phyloP scores from a whole-genome alignment of 306 rosid genomes.

The Oxytropis ochrocephala region DNA sequence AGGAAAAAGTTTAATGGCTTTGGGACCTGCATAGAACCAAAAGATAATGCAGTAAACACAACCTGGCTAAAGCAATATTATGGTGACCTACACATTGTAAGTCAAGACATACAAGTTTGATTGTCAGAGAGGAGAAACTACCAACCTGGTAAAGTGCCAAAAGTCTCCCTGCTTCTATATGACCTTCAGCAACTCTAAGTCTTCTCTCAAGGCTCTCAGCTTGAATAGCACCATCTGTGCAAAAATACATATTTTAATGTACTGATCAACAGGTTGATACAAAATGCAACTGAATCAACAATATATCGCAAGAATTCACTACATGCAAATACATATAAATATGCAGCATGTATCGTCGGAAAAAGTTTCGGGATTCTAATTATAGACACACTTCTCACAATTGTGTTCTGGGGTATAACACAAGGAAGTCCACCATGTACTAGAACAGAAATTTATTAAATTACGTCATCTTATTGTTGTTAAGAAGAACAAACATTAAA shows the following conservation, averaged over 20 bases:
- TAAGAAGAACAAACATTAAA: conserved; percentile 19
- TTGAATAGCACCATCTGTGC: conserved; percentile 43
- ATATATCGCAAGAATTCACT: conserved; percentile 9
- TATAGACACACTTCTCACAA: not conserved
- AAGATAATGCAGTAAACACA: conserved; percentile 10
- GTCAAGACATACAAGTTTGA: not conserved
- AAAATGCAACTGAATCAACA: conserved; percentile 13
- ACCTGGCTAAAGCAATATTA: conserved; percentile 15
- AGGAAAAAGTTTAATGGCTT: conserved; percentile 79
- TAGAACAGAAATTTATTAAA: conserved; percentile 5
- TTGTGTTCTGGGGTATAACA: not conserved
- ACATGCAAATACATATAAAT: not conserved
- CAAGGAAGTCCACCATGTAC: not conserved
- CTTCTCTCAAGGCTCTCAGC: conserved; percentile 55
- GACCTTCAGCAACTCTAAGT: conserved; percentile 77
- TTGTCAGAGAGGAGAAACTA: conserved; percentile 9
- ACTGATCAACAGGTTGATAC: not conserved
- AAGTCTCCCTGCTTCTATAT: conserved; percentile 93
- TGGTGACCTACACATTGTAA: not conserved
- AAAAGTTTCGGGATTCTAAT: conserved; percentile 13
- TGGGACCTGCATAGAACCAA: conserved; percentile 63
- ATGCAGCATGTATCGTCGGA: not conserved
- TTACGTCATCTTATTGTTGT: conserved; percentile 16
- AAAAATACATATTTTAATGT: conserved; percentile 15
- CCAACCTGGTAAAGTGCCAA: conserved; percentile 85